Evolutionary conservation across 495 filamentous ascomycete species (phyloP).

Genomic region (Talaromyces borbonicus): DNA sequence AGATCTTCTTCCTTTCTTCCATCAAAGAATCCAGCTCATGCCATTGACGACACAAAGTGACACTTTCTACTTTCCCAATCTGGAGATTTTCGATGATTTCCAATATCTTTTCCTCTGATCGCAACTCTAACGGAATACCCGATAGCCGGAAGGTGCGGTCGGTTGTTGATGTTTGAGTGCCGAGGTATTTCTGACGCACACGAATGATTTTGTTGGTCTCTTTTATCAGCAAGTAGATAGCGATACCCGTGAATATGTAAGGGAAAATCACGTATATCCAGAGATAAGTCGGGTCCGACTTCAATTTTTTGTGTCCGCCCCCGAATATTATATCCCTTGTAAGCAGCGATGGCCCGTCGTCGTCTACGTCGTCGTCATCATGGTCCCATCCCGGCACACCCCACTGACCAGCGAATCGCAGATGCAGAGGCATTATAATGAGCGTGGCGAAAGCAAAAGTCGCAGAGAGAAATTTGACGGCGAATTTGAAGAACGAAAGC

Average conservation of each 20-base stretch:
- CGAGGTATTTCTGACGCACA: conserved; percentile 82
- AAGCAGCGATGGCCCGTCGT: conserved; percentile 11
- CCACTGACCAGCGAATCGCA: conserved; percentile 46
- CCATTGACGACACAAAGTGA: conserved; percentile 86
- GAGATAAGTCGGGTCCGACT: conserved; percentile 47
- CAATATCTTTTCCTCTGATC: conserved; percentile 74
- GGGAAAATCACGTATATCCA: conserved; percentile 91
- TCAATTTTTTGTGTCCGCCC: conserved; percentile 17
- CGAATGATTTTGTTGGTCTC: conserved; percentile 78
- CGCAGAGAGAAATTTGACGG: conserved; percentile 68
- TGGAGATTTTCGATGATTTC: conserved; percentile 77
- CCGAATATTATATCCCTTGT: background rate
- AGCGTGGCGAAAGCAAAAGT: conserved; percentile 70
- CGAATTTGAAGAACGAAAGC: conserved; percentile 87
- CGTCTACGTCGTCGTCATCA: conserved; percentile 13
- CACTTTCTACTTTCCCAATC: conserved; percentile 87
- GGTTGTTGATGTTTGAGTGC: conserved; percentile 84
- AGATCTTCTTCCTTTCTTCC: conserved; percentile 48
- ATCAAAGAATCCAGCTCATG: conserved; percentile 68
- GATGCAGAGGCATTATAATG: conserved; percentile 80
- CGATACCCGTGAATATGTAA: conserved; percentile 77
- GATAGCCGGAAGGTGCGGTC: conserved; percentile 89
- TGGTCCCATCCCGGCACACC: conserved; percentile 33
- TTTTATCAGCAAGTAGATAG: conserved; percentile 69
- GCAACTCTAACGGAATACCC: conserved; percentile 71